A percentile compares a stretch with the other conserved stretches of the same genome.
Evolutionary conservation across 805 yeast species (phyloP).

Genomic region (Candida suzukii): DNA sequence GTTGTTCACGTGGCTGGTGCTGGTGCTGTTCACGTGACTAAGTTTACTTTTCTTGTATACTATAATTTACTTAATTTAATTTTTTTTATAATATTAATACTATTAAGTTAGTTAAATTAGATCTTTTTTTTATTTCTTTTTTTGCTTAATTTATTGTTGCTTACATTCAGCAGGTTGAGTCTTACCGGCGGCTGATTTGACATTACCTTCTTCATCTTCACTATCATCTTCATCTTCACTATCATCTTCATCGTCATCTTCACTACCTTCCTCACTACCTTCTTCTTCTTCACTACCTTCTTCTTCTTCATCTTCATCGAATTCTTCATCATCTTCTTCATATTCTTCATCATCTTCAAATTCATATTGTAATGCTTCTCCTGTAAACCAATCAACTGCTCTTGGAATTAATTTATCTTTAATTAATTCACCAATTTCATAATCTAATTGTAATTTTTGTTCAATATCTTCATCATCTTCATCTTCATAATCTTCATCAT

Average conservation of each 20-base stretch:
- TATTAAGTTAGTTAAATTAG: too few relatives aligned
- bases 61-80: too few relatives aligned
- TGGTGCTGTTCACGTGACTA: too few relatives aligned
- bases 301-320: constrained; percentile 53
- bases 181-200: constrained; percentile 30
- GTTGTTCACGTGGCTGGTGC: too few relatives aligned
- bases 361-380: constrained; percentile 83
- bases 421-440: constrained; percentile 92
- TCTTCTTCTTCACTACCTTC: constrained; percentile 58
- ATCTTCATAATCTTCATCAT: constrained; percentile 47
- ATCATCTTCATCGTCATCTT: constrained; percentile 31
- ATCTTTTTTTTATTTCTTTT: too few relatives aligned
- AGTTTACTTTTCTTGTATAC: too few relatives aligned
- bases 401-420: constrained; percentile 94
- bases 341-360: constrained; percentile 45
- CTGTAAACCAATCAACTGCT: constrained; percentile 98
- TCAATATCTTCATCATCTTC: constrained; percentile 71
- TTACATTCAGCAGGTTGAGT: constrained; percentile 74
- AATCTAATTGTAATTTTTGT: constrained; percentile 81
- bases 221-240: constrained; percentile 59
- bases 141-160: constrained; percentile 39
- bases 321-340: constrained; percentile 55
- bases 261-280: constrained; percentile 50
- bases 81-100: not conserved
- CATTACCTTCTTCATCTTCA: constrained; percentile 34